Base-by-base conservation (phyloP, 805 yeast genomes). In the Spathaspora arborariae region DNA sequence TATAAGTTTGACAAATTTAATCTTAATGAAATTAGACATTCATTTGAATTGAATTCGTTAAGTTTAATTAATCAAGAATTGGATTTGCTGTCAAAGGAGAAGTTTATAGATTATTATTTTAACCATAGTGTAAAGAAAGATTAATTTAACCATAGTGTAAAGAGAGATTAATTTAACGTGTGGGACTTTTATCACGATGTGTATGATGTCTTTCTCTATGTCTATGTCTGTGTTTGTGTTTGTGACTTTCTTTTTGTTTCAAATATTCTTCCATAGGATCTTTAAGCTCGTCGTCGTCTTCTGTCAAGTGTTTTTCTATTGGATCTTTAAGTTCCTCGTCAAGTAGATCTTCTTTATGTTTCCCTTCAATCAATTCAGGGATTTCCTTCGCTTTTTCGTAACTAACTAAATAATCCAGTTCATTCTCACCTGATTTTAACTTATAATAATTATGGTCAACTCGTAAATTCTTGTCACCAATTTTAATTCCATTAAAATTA, bases 391-490 rank as follows among this genome's bases (percentile, higher is more conserved):
- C 34, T 15, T 48, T 46, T 5, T 47, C 52, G 47, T 67, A 58
- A 43, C 68, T 62, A 2, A 72, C 56, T 45, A 45, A 44, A 50
- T 60, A 69, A 43, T 71, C 75, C 41, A 76, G 79, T 44, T 76
- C 80, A 15, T 55, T 60, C 51, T 81, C 82, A 7, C 74, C 79
- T 11, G 74, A 76, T 53, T 75, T 68, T 34, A 84, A 78, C 48
- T 73, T 77, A 58, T 76, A 86, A 48, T 78, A 72, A 3, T 82
- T 78, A 68, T 88, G 96, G 58, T 88, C 95, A 1, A 89, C 94
- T 47, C 78, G 68, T 24, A 72, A 55, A 13, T 57, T 61, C 40
- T 60, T 56, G 8, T 83, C 88, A 37, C 76, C 72, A 0, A 87
- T 72, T 62, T 62, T 61, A 30, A 70, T 63, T 1, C 96, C 96